Base-by-base conservation (phyloP, 1,284 basidiomycete species). In the Anthracocystis panici-leucophaei region DNA sequence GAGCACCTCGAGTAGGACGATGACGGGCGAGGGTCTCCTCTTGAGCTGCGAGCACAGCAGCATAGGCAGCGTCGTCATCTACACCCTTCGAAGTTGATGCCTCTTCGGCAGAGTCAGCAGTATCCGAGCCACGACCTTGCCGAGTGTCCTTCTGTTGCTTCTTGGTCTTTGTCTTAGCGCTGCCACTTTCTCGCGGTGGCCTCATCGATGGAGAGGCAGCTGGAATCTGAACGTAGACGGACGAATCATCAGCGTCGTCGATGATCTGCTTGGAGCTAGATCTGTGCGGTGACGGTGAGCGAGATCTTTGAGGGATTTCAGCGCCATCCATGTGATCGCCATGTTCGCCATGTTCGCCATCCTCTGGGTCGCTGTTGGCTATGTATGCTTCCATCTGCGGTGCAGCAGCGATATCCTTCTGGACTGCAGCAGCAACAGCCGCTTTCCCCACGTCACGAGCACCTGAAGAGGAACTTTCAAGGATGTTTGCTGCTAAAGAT, bases 41-140 rank as follows among this genome's bases (percentile, higher is more conserved):
- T 23, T 73, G 65, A 6, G 60, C 57, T 9, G 73, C 73, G 0
- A 75, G 57, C 6, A 31, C 49, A 7, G 73, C 73, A 25, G 73
- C 73, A 8, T 64, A 66, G 25, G 67, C 73, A 33, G 73, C 73
- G 18, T 75, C 73, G 29, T 64, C 71, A 10, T 56, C 38, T 7
- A 57, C 31, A 4, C 31, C 27, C 16, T 11, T 41, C 2, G 59
- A 42, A 6, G 56, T 5, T 14, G 54, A 48, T 1, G 23, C 41
- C 9, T 46, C 27, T 2, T 41, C 27, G 16, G 16, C 58, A 6
- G 14, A n/a, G 8, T 58, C 63, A 11, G 58, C 55, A 31, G 58
- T 55, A n/a, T 57, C 59, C 7, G 68, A 71, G 9, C 46, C 44
- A 12, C 50, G 58, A 44, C 58, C 42, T 12, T 53, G 64, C 5